Evolutionary conservation across 768 basidiomycete genomes (phyloP).

Genomic region (Lactarius akahatsu): DNA sequence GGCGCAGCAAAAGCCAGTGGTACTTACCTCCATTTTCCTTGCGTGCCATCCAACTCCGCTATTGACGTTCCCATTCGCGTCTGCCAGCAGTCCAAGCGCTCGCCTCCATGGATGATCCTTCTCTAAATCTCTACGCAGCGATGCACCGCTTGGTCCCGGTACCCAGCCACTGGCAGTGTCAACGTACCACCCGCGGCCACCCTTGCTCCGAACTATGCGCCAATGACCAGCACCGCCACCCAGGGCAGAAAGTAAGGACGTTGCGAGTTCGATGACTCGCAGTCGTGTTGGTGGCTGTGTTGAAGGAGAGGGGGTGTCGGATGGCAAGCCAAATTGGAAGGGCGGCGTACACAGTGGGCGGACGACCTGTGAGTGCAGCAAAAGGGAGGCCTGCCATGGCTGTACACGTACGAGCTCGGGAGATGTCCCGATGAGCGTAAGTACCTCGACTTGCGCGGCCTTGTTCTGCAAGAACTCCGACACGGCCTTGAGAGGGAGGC

Average conservation of each 20-base stretch:
- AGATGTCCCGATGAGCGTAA: conserved; percentile 70
- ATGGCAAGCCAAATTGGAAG: conserved; percentile 58
- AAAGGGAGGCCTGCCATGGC: conserved; percentile 65
- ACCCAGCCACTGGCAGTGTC: conserved; percentile 86
- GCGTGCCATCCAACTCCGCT: conserved; percentile 95
- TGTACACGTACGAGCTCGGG: conserved; percentile 50
- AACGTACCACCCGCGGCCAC: conserved; percentile 93
- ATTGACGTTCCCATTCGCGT: conserved; percentile 85
- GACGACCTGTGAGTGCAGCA: conserved; percentile 75
- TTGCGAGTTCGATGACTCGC: conserved; percentile 84
- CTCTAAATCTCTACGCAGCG: conserved; percentile 41
- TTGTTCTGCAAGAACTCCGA: conserved; percentile 65
- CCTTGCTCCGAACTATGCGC: conserved; percentile 89
- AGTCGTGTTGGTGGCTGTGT: conserved; percentile 63
- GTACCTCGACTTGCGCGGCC: conserved; percentile 77
- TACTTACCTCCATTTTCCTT: conserved; percentile 68
- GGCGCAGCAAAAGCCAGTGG: neutral
- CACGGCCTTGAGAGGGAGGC: conserved; percentile 63
- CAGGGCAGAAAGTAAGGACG: conserved; percentile 64
- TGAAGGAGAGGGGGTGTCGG: conserved; percentile 33
- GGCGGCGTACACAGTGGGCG: conserved; percentile 78
- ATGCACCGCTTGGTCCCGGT: conserved; percentile 40
- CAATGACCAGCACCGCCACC: conserved; percentile 82
- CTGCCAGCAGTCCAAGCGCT: conserved; percentile 70
- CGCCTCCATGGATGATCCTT: conserved; percentile 63